Evolutionary conservation across 768 basidiomycete genomes (phyloP), one percentile per base, ranked within the genome.

Genomic region (Pulveroboletus frians): DNA sequence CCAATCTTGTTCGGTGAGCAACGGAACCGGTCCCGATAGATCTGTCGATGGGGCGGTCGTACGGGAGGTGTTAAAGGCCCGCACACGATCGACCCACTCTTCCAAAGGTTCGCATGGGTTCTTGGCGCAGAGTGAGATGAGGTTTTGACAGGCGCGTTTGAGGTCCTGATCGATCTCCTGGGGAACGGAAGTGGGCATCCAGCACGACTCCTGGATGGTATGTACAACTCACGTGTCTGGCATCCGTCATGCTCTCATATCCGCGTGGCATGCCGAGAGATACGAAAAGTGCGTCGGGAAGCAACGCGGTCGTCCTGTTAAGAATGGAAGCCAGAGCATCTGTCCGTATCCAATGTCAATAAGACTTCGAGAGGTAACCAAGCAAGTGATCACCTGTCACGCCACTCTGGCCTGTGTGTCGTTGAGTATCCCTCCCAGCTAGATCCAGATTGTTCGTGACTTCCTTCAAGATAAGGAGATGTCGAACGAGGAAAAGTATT

Each of bases 391-490:
- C 48, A 84, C 84, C 85, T 43, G 81, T 80, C 26, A 88, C 74
- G 29, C 81, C 79, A 35, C 74, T 73, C 49, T 74, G 69, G 29
- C 77, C 73, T 37, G 66, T 60, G 43, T 63, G 70, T 20, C 55
- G 69, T 57, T 74, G 79, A 11, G 69, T 63, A 29, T 77, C 77
- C 50, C 70, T 72, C 42, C 74, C 73, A 10, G 70, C 78, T 26
- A 89, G 67, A 51, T 88, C 90, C 31, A 92, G 70, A 56, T 83
- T 86, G 36, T 83, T 76, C 8, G 86, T 77, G 55, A 96, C 82
- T 69, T 99, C 96, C 65, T 96, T 98, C 51, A 98, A 66, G 29
- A 97, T 85, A 43, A 98, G 70, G 18, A 97, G 66, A 69, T 99
- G 94, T 37, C 93, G 79, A 21, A 94, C 83, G 35, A 95, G 78